Base-by-base conservation (phyloP, 1,139 yeast species). In the Spathaspora sp. region DNA sequence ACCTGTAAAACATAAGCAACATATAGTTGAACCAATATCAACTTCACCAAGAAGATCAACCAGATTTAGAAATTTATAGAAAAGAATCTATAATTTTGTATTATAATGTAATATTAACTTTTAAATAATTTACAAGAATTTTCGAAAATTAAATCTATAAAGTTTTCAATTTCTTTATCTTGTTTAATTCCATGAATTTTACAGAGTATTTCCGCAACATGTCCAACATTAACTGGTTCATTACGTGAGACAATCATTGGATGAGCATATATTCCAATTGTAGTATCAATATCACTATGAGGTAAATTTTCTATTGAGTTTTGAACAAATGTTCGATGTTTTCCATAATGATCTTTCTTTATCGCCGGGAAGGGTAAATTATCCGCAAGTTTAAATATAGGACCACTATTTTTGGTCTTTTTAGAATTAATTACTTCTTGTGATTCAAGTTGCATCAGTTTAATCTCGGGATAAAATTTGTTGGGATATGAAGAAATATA, bases 211-310 rank as follows among this genome's bases (percentile, higher is more conserved):
- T 84, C 80, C 0, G 96, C 97, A 1, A 91, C 93, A 43, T 82
- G 80, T 1, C 89, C 89, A 47, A 93, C 82, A 43, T 80, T 76
- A 43, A 95, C 90, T 0, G 99, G 99, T 64, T 93, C 99, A 63
- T 95, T 90, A 56, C 99, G 76, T 1, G 95, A 85, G 54, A 86
- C 86, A 39, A 93, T 80, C 72, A 89, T 68, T 4, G 88, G 86
- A 8, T 68, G 56, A 1, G 79, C 70, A 41, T 64, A 61, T 13
- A 60, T 56, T 0, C 78, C 78, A 5, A 61, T 50, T 29, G 59
- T 50, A n/a, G 49, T 41, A 13, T 47, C 48, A 23, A 48, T 42
- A 7, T 43, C 42, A 13, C 41, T 45, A 7, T 48, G 48, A 11
- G 42, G 39, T 1, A 52, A 36, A 15, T 49, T 55, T 38, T 63